Evolutionary conservation across 306 rosid genomes (phyloP).

Genomic region (Begonia loranthoides): DNA sequence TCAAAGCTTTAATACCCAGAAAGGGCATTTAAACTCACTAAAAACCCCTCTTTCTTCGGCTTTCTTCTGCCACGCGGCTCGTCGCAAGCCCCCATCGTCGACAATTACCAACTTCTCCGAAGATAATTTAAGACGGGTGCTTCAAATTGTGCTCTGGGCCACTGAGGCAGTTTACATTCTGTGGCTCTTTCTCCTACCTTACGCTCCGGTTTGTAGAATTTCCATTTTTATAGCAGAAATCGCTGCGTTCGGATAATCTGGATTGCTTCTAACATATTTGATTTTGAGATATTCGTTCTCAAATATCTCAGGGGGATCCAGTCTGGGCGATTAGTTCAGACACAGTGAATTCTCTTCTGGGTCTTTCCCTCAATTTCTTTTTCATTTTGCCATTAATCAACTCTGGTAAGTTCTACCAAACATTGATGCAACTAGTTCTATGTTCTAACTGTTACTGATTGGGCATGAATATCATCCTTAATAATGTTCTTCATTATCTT

Average conservation of each 20-base stretch:
- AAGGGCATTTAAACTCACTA: conserved; percentile 1
- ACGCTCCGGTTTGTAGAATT: conserved; percentile 42
- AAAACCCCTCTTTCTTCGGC: conserved; percentile 8
- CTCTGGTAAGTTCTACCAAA: conserved; percentile 39
- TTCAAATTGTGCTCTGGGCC: conserved; percentile 42
- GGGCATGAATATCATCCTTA: no score
- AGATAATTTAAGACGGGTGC: conserved; percentile 17
- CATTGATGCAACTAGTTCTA: not conserved
- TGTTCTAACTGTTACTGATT: not conserved
- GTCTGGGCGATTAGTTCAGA: conserved; percentile 85
- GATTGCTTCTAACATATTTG: not conserved
- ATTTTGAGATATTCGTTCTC: conserved; percentile 5
- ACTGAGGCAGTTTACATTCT: conserved; percentile 54
- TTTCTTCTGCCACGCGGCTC: conserved; percentile 23
- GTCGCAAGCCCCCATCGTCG: conserved; percentile 23
- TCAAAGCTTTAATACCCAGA: not conserved
- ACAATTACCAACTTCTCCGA: conserved; percentile 6
- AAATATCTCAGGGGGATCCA: conserved; percentile 67
- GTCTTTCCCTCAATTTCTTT: conserved; percentile 81
- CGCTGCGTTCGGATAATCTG: not conserved
- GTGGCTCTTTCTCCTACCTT: conserved; percentile 81
- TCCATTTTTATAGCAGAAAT: not conserved
- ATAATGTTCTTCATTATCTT: no score
- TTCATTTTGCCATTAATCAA: conserved; percentile 61
- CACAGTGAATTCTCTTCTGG: conserved; percentile 56